Percentiles rank a stretch among this genome's conserved stretches.
Conservation (phyloP, 257 asterid species). For the Solanum stenotomum region DNA sequence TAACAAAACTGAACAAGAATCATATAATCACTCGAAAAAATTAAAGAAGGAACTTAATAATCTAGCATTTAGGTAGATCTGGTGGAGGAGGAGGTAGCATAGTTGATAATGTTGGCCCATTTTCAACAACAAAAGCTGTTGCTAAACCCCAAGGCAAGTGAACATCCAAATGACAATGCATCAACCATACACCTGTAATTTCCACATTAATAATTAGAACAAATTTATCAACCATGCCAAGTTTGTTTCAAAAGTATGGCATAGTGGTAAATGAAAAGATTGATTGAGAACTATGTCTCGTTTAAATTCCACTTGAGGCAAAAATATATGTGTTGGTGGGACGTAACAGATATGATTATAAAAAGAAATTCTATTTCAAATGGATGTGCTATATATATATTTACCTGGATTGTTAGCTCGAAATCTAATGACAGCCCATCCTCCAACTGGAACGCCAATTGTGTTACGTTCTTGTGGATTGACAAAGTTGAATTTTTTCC, state of each 20-base stretch:
- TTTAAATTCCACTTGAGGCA: neutral
- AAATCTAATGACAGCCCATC: constrained; percentile 48
- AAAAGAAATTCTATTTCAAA: neutral
- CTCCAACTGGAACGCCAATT: constrained; percentile 39
- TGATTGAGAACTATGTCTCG: neutral
- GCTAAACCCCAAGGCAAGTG: constrained; percentile 53
- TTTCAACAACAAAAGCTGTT: constrained; percentile 26
- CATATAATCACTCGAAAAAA: neutral
- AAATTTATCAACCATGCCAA: neutral
- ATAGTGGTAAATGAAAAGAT: neutral
- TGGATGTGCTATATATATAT: neutral
- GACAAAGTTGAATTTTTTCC: constrained; percentile 24
- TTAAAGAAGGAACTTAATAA: neutral
- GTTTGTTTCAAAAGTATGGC: neutral
- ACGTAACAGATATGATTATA: neutral
- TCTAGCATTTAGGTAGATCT: constrained; percentile 28
- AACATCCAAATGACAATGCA: constrained; percentile 57
- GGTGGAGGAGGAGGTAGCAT: constrained; percentile 37
- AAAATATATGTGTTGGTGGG: neutral
- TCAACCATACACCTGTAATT: constrained; percentile 41
- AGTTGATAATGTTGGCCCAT: constrained; percentile 28
- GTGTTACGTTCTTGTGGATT: constrained; percentile 46
- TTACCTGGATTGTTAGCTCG: constrained; percentile 47
- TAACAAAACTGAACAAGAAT: neutral
- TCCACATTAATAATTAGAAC: neutral